Base-by-base conservation (phyloP, 192 early-diverging fungal genomes). In the Linnemannia hyalina region DNA sequence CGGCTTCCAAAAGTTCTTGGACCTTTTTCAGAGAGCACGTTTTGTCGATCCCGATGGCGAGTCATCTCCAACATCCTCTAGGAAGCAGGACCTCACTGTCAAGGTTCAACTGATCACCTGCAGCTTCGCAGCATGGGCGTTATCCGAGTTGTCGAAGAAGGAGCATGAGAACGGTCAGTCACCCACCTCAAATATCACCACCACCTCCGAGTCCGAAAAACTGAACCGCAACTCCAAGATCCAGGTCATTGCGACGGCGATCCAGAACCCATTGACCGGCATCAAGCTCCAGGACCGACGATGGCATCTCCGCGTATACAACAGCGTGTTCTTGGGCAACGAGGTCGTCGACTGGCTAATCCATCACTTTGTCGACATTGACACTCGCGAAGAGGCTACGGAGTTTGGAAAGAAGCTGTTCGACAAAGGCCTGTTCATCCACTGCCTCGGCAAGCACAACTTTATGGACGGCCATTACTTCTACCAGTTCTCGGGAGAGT, bases 391-490 rank as follows among this genome's bases (percentile, higher is more conserved):
- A 36, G 92, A 94, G 54, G 98, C 97, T 1, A 91, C 96, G 7
- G 89, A 87, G 0, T 94, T 96, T 83, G 98, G 97, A 13, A 96
- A 96, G 80, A 75, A 89, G 35, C 91, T 98, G 60, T 83, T 97
- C 75, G 89, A 93, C n/a, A 92, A 93, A 32, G 95, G 95, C 0
- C 74, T 98, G 20, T 92, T 98, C 79, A 74, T 87, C 20, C 93
- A 95, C 52, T 93, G 89, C 42, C 88, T 90, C 38, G 89, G 88
- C 9, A 83, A 89, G n/a, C 94, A 95, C 69, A 68, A 85, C 29
- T 97, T 99, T 77, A 80, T 97, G 80, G 98, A 99, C 78, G 97
- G 97, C 0, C 93, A 95, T 57, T 97, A 96, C 81, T 98, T 96
- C 91, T 99, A 98, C 82, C 91, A 92, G 44, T 77, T 98, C 52